Base-by-base conservation (phyloP, 495 filamentous ascomycete species). In the Tuber microsphaerosporum region DNA sequence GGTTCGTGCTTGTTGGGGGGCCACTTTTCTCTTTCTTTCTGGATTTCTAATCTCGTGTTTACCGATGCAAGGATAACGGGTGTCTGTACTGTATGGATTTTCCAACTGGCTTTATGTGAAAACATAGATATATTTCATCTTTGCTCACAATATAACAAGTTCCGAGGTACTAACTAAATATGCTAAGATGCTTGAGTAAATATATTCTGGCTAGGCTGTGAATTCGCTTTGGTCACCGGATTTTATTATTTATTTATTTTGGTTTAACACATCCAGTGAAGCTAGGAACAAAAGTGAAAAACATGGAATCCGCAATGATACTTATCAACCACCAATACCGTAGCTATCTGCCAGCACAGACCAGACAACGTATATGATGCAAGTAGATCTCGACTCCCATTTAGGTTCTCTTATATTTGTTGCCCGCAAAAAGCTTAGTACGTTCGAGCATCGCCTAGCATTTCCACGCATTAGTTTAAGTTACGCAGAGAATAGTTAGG, bases 331-430 rank as follows among this genome's bases (percentile, higher is more conserved):
- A 65, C n/a, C 56, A 34, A 34, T 19, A 16, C 26, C 14, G 26
- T 8, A 65, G 16, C 56, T 65, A 65, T 34, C 26, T 65, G 26
- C 26, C 7, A 34, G 56, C 12, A 34, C 12, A 31, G 56, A 26
- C 26, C 14, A 12, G 56, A 34, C 17, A 34, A 34, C 12, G 14
- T 61, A 16, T 65, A 65, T 17, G 22, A 61, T 61, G 26, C 10
- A 61, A 26, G 51, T 7, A 65, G 31, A 14, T 34, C 56, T 31
- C 56, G 5, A 34, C 56, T 17, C 14, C 14, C 17, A 65, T 31
- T 34, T 65, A 65, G 56, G 56, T 34, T 34, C 4, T 65, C 56
- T 65, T 65, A 34, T 65, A 65, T 65, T 65, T 65, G 56, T 65
- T 65, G 26, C 56, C 56, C 14, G 26, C 12, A 14, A 65, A 65